These are phyloP conservation scores for Boletus pseudopeckii DNA, from an alignment of 768 basidiomycete genomes.

Conservation along the genomic window DNA sequence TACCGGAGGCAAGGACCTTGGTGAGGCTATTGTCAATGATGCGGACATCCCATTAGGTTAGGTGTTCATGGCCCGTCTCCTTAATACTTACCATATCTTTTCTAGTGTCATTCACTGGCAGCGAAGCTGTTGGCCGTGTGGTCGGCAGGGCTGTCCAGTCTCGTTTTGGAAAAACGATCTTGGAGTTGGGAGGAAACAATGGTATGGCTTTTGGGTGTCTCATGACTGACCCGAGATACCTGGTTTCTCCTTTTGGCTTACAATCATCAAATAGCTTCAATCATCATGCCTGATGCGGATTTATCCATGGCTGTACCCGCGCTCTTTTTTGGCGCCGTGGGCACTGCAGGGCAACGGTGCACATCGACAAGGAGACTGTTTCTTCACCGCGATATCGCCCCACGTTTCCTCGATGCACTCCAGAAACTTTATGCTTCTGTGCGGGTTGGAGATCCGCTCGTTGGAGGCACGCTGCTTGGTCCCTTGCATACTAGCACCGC, in stretches of 20 bases:
- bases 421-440: slow-evolving; percentile 69
- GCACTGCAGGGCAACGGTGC: slow-evolving; percentile 73
- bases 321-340: slow-evolving; percentile 92
- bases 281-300: slow-evolving; percentile 93
- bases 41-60: slow-evolving; percentile 74
- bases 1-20: slow-evolving; percentile 78
- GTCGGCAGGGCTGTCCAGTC: slow-evolving; percentile 88
- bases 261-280: slow-evolving; percentile 56
- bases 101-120: slow-evolving; percentile 92
- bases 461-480: slow-evolving; percentile 69
- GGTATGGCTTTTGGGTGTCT: slow-evolving; percentile 44
- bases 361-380: slow-evolving; percentile 91
- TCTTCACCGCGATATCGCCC: slow-evolving; percentile 77
- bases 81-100: slow-evolving; percentile 1
- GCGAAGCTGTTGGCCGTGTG: slow-evolving; percentile 79
- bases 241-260: slow-evolving; percentile 15
- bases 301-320: slow-evolving; percentile 84
- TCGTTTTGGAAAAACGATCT: slow-evolving; percentile 84
- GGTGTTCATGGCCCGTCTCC: slow-evolving; percentile 7
- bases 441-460: slow-evolving; percentile 83
- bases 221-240: slow-evolving; percentile 18
- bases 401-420: slow-evolving; percentile 72
- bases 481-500: slow-evolving; percentile 77
- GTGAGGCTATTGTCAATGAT: slow-evolving; percentile 75
- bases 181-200: slow-evolving; percentile 96